phyloP scores from a whole-genome alignment of 805 yeast genomes.

The Sungouiella blattae region DNA sequence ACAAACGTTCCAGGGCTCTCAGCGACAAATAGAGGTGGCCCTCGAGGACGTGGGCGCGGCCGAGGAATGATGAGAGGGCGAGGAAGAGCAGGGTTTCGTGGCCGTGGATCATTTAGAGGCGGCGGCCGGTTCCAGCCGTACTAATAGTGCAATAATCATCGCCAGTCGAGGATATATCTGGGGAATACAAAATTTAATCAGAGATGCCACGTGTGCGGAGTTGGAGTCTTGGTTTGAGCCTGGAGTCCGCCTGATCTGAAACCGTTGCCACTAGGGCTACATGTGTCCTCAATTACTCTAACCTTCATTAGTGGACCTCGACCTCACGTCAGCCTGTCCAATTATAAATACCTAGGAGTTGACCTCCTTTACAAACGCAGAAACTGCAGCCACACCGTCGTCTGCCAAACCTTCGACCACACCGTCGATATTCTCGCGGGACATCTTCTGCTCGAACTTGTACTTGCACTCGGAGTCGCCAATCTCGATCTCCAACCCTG shows the following conservation, averaged over 20 bases:
- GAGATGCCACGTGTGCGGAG: no score
- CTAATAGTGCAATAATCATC: no score
- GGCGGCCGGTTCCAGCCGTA: conserved; percentile 10
- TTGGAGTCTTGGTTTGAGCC: no score
- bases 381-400: conserved; percentile 30
- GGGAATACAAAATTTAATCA: no score
- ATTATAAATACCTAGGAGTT: no score
- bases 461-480: conserved; percentile 46
- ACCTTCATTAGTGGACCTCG: no score
- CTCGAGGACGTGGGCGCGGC: conserved; percentile 31
- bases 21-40: conserved; percentile 27
- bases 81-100: conserved; percentile 10
- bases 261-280: no score
- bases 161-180: no score
- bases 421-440: conserved; percentile 46
- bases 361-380: conserved; percentile 19
- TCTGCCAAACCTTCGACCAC: conserved; percentile 44
- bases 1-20: conserved; percentile 75
- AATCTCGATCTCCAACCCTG: conserved; percentile 54
- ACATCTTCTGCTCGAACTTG: conserved; percentile 54
- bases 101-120: conserved; percentile 11
- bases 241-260: no score
- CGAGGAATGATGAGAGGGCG: conserved; percentile 9
- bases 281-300: no score
- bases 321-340: no score